Evolutionary conservation across 164 flowering plant species (phyloP).

Genomic region (Nelumbo lutea): DNA sequence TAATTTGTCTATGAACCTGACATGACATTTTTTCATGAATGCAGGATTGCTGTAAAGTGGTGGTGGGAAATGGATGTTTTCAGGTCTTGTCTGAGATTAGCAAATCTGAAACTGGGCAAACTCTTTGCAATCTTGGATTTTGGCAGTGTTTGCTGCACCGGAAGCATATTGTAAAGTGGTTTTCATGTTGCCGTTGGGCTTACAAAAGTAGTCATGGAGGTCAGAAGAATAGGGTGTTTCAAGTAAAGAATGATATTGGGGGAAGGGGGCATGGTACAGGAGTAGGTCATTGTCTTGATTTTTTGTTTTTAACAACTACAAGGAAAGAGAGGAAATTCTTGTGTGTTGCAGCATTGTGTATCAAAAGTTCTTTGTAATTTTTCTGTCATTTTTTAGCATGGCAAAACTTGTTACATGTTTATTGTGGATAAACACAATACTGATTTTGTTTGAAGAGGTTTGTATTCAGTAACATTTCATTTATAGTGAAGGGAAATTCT

Average conservation of each 20-base stretch:
- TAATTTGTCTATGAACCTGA: too few relatives aligned
- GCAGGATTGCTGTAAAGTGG: constrained; percentile 13
- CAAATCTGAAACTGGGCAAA: constrained; percentile 7
- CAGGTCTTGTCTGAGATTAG: constrained; percentile 14
- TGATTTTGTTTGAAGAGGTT: constrained; percentile 20
- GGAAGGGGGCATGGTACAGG: constrained; percentile 6
- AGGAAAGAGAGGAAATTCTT: constrained; percentile 15
- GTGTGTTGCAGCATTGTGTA: constrained; percentile 17
- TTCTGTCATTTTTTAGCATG: constrained; percentile 4
- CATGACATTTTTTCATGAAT: background rate
- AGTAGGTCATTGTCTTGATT: constrained; percentile 14
- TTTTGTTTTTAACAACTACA: constrained; percentile 19
- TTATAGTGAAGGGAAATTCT: background rate
- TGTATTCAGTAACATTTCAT: constrained; percentile 14
- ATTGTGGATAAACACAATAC: constrained; percentile 28
- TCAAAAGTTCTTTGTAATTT: constrained; percentile 14
- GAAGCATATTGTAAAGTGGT: constrained; percentile 46
- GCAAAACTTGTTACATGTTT: constrained; percentile 10
- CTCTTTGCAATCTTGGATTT: constrained; percentile 18
- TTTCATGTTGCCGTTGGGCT: constrained; percentile 21
- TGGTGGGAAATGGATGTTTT: constrained; percentile 8
- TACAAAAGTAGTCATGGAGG: constrained; percentile 9
- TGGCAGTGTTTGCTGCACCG: constrained; percentile 16
- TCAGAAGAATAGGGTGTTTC: constrained; percentile 14
- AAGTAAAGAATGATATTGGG: constrained; percentile 6